Evolutionary conservation across 106 monocot genomes (phyloP).

Genomic region (Dioscorea dumetorum): DNA sequence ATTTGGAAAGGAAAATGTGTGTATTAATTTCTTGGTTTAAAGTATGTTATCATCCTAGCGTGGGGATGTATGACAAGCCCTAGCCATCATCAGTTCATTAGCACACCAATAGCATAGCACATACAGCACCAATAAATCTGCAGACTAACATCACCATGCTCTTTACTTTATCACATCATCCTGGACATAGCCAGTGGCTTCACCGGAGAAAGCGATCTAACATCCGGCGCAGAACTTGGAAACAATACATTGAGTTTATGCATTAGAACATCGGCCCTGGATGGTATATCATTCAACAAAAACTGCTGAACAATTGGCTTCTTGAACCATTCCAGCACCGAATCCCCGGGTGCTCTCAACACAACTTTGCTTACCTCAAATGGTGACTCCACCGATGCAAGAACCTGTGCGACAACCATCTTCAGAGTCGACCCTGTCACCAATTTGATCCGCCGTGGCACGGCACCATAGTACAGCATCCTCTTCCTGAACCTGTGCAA

Average conservation of each 20-base stretch:
- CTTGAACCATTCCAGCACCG: slow-evolving; percentile 94
- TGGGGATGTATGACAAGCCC: too few species aligned
- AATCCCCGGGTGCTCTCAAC: slow-evolving; percentile 77
- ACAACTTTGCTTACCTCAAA: slow-evolving; percentile 99
- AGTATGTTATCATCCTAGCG: too few species aligned
- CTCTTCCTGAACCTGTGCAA: slow-evolving; percentile 98
- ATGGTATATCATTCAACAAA: slow-evolving; percentile 89
- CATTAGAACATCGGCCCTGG: slow-evolving; percentile 80
- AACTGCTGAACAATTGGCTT: slow-evolving; percentile 96
- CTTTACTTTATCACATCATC: slow-evolving; percentile 5
- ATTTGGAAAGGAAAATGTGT: too few species aligned
- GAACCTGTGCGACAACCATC: slow-evolving; percentile 80
- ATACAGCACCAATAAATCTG: too few species aligned
- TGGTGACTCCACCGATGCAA: slow-evolving; percentile 71
- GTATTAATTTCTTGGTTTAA: too few species aligned
- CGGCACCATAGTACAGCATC: slow-evolving; percentile 95
- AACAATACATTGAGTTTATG: slow-evolving; percentile 90
- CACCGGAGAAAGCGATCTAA: slow-evolving; percentile 42
- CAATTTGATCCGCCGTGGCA: slow-evolving; percentile 81
- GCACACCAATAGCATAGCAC: too few species aligned
- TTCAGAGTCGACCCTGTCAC: slow-evolving; percentile 86
- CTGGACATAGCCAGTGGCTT: slow-evolving; percentile 26
- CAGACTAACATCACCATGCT: too few species aligned
- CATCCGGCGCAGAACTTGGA: slow-evolving; percentile 85
- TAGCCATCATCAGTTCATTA: too few species aligned